A percentile compares a stretch with the other conserved stretches of the same genome.
Evolutionary conservation across 257 asterid species (phyloP).

Genomic region (Cinchona pubescens): DNA sequence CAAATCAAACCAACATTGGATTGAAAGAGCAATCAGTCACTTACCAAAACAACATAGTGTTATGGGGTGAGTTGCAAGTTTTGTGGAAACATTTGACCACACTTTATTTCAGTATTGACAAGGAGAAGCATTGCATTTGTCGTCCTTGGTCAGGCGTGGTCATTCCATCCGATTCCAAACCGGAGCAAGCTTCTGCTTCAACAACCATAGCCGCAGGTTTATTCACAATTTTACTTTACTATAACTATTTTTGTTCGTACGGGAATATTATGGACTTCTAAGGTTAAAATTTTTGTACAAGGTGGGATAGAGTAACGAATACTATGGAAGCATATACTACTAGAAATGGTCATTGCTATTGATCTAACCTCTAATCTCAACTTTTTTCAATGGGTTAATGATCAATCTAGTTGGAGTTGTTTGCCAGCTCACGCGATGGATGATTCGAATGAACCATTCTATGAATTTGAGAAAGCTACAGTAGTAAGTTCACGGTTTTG

Average conservation of each 20-base stretch:
- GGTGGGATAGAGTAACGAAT: not conserved
- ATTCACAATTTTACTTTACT: not conserved
- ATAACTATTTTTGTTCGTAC: not conserved
- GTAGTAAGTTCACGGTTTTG: not conserved
- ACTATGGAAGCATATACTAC: not conserved
- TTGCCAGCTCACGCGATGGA: not conserved
- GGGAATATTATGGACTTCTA: not conserved
- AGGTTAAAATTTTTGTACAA: not conserved
- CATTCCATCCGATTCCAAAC: conserved; percentile 27
- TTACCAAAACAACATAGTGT: conserved; percentile 40
- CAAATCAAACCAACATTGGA: not conserved
- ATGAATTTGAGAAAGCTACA: not conserved
- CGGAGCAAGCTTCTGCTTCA: conserved; percentile 24
- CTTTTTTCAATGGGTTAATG: not conserved
- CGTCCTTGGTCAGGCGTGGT: conserved; percentile 76
- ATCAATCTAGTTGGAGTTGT: not conserved
- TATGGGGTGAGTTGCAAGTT: conserved; percentile 53
- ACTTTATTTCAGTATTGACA: conserved; percentile 42
- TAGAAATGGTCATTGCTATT: not conserved
- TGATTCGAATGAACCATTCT: not conserved
- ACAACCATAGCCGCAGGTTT: conserved; percentile 13
- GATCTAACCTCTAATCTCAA: too few relatives aligned
- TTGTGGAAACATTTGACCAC: conserved; percentile 58
- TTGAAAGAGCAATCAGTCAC: not conserved
- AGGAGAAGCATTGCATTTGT: conserved; percentile 71